Conservation (phyloP, 1,284 basidiomycete species). For the Phaffia rhodozyma region DNA sequence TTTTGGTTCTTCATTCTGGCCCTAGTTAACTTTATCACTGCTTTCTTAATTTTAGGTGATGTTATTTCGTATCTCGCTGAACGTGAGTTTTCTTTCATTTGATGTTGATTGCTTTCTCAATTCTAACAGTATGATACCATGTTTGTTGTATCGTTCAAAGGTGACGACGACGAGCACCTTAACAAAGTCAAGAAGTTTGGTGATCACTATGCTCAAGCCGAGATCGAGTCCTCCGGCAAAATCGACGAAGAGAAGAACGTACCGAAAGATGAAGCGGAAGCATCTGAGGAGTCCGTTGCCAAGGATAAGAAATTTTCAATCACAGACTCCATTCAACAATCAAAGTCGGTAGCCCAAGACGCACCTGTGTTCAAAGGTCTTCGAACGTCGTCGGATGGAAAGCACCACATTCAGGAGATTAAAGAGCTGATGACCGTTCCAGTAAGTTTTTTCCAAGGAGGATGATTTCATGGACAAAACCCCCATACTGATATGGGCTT, state of each 20-base stretch:
- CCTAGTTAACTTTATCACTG: constrained; percentile 30
- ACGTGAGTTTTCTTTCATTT: constrained; percentile 17
- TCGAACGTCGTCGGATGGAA: constrained; percentile 47
- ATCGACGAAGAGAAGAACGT: constrained; percentile 57
- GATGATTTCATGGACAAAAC: constrained; percentile 18
- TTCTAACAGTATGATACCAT: neutral
- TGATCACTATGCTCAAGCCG: constrained; percentile 53
- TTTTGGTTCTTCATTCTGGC: constrained; percentile 50
- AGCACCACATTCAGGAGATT: constrained; percentile 87
- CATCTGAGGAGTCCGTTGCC: neutral
- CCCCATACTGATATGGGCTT: constrained; percentile 8
- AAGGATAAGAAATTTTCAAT: constrained; percentile 30
- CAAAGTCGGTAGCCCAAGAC: constrained; percentile 57
- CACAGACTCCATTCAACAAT: constrained; percentile 42
- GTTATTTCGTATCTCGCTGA: constrained; percentile 90
- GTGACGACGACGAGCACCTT: constrained; percentile 76
- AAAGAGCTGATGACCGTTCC: constrained; percentile 79
- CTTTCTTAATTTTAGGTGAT: constrained; percentile 40
- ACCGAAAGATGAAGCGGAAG: constrained; percentile 33
- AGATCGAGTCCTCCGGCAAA: constrained; percentile 55
- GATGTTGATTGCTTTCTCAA: neutral
- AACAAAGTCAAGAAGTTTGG: constrained; percentile 81
- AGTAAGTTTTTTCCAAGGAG: constrained; percentile 41
- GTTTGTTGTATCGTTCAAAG: constrained; percentile 39
- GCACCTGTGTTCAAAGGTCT: constrained; percentile 69